Conservation (phyloP, 495 filamentous ascomycete genomes). For the Aspergillus heteromorphus region DNA sequence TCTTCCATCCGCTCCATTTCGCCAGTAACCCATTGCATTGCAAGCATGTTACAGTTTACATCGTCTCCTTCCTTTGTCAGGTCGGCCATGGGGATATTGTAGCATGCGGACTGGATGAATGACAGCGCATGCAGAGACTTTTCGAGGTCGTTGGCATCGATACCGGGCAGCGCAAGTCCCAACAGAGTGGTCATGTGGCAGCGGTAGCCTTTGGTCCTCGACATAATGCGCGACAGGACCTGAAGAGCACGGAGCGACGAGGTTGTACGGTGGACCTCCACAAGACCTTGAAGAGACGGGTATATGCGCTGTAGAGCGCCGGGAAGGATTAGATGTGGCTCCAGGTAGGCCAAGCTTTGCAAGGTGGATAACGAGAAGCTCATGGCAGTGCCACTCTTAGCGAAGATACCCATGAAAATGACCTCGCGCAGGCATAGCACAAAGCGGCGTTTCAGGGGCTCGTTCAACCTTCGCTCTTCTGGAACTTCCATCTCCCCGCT, state of each 20-base stretch:
- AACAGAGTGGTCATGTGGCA: conserved; percentile 92
- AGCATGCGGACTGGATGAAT: conserved; percentile 90
- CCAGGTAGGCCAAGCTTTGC: conserved; percentile 82
- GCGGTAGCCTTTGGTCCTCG: conserved; percentile 83
- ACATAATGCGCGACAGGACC: conserved; percentile 81
- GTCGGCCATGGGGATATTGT: conserved; percentile 87
- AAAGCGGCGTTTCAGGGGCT: conserved; percentile 78
- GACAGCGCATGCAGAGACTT: conserved; percentile 93
- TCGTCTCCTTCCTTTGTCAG: conserved; percentile 65
- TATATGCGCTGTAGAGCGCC: conserved; percentile 95
- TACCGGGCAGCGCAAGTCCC: conserved; percentile 86
- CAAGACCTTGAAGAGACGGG: conserved; percentile 88
- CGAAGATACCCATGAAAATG: conserved; percentile 96
- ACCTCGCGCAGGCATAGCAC: conserved; percentile 88
- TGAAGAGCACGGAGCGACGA: conserved; percentile 89
- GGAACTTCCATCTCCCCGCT: conserved; percentile 87
- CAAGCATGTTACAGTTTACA: conserved; percentile 68
- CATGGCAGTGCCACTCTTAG: conserved; percentile 87
- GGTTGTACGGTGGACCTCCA: conserved; percentile 94
- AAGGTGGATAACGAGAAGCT: conserved; percentile 86
- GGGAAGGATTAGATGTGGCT: conserved; percentile 87
- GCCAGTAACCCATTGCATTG: conserved; percentile 87
- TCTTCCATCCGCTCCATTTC: conserved; percentile 91
- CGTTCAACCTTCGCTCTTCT: conserved; percentile 68
- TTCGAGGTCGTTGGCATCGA: conserved; percentile 96